Base-by-base conservation (phyloP, 257 asterid genomes). In the Osmanthus fragrans region DNA sequence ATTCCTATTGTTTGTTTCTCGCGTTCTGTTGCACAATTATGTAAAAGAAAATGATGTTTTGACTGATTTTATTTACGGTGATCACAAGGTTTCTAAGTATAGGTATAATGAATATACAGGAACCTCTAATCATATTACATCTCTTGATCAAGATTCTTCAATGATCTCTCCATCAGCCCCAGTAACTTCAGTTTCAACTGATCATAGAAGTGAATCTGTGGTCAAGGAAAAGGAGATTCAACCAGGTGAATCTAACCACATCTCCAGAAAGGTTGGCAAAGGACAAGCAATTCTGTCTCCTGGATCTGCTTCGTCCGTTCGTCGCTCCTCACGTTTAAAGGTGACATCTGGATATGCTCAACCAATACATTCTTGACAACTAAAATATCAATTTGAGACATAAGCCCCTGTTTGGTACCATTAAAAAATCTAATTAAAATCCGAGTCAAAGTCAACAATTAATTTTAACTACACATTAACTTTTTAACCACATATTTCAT, bases 271-370 rank as follows among this genome's bases (percentile, higher is more conserved):
- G 82, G 79, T 81, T 73, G 86, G 84, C 65, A 88, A 65, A 82
- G 87, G 79, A 77, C 76, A 76, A 56, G 30, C 75, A 64, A 76
- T 79, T 82, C 74, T 71, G 69, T 90, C 94, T 56, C 96, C 96
- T 47, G 80, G 87, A 77, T 92, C 94, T 73, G 89, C 91, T 63
- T 84, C 90, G 72, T 79, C 92, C 73, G 77, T 80, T 82, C 92
- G 98, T 19, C 88, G 94, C 36, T 89, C 98, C 25, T 75, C 89
- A 23, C 96, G 96, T 64, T 79, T 94, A 68, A 87, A 89, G 97
- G 97, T 90, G 77, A 85, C 79, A 11, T 42, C 79, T 71, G 69
- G 54, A 79, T 47, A 40, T 34, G 64, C 72, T 23, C 19, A 40
- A 58, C 4, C 65, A 45, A 5, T 56, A 8, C 33, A 63, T 23